Evolutionary conservation across 2,329 filamentous ascomycete genomes (phyloP).

Genomic region (Alternaria arbusti): DNA sequence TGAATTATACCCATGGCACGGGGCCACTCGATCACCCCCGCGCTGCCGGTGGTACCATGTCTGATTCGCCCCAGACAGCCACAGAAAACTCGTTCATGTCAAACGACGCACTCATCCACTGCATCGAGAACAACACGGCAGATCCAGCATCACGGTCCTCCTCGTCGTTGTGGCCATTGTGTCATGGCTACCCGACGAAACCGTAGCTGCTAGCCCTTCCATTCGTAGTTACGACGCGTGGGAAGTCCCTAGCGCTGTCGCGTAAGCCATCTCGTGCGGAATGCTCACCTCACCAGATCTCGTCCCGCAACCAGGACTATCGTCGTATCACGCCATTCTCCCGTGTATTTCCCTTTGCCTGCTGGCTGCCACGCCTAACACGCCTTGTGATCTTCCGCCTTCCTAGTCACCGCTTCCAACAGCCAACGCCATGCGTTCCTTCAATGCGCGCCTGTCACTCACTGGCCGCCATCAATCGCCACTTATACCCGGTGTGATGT

Average conservation of each 20-base stretch:
- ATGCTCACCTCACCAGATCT: constrained; percentile 4
- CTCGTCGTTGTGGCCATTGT: background rate
- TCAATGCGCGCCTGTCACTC: constrained; percentile 1
- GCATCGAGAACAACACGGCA: constrained; percentile 1
- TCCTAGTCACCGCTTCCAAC: constrained; percentile 3
- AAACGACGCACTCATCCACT: constrained; percentile 13
- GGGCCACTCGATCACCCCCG: constrained; percentile 1
- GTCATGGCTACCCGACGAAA: background rate
- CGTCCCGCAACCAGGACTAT: constrained; percentile 5
- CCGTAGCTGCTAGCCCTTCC: background rate
- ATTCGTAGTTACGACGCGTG: background rate
- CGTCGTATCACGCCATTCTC: constrained; percentile 14
- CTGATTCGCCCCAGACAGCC: background rate
- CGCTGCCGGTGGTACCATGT: background rate
- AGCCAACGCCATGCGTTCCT: background rate
- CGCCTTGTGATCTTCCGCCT: background rate
- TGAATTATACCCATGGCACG: constrained; percentile 5
- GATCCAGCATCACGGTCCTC: background rate
- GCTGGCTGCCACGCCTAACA: constrained; percentile 4
- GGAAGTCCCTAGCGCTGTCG: constrained; percentile 3
- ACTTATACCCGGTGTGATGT: constrained; percentile 12
- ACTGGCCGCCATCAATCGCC: constrained; percentile 9
- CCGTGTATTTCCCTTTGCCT: background rate
- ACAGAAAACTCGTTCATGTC: constrained; percentile 29
- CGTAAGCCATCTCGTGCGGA: constrained; percentile 2